Percentiles rank a stretch among this genome's conserved stretches.
These are phyloP conservation scores for Dacryopinax primogenitus DNA, from an alignment of 768 basidiomycete species.

Conservation along the genomic window DNA sequence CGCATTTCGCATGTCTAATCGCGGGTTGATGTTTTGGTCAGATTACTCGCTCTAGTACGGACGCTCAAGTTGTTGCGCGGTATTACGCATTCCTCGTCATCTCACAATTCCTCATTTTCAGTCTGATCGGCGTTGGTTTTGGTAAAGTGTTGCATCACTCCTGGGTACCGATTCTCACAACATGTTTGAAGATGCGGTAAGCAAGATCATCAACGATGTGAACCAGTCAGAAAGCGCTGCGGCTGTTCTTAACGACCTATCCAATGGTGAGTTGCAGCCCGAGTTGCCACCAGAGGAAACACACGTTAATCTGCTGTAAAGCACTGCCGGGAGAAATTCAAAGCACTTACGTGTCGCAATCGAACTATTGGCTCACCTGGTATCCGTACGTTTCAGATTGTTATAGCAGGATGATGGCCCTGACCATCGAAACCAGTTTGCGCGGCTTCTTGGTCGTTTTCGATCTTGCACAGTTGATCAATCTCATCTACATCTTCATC, in stretches of 20 bases:
- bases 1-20: background rate
- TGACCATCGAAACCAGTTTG: slow-evolving; percentile 36
- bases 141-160: slow-evolving; percentile 36
- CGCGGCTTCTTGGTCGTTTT: slow-evolving; percentile 92
- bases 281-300: too few relatives aligned
- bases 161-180: slow-evolving; percentile 22
- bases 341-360: slow-evolving; percentile 78
- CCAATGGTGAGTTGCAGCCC: slow-evolving; percentile 27
- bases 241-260: slow-evolving; percentile 36
- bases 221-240: slow-evolving; percentile 36
- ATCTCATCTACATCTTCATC: slow-evolving; percentile 73
- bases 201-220: slow-evolving; percentile 38
- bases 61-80: slow-evolving; percentile 81
- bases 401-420: background rate
- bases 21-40: slow-evolving; percentile 33
- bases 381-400: slow-evolving; percentile 55
- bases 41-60: slow-evolving; percentile 62
- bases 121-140: slow-evolving; percentile 77
- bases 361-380: slow-evolving; percentile 85
- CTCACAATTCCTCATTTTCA: slow-evolving; percentile 89
- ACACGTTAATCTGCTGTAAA: slow-evolving; percentile 22
- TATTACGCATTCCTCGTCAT: slow-evolving; percentile 92
- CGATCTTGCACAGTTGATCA: slow-evolving; percentile 90
- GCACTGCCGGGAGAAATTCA: slow-evolving; percentile 64
- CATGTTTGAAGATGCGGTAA: slow-evolving; percentile 21